Evolutionary conservation across 2,329 filamentous ascomycete genomes (phyloP).

Genomic region (Lecanicillium sp.): DNA sequence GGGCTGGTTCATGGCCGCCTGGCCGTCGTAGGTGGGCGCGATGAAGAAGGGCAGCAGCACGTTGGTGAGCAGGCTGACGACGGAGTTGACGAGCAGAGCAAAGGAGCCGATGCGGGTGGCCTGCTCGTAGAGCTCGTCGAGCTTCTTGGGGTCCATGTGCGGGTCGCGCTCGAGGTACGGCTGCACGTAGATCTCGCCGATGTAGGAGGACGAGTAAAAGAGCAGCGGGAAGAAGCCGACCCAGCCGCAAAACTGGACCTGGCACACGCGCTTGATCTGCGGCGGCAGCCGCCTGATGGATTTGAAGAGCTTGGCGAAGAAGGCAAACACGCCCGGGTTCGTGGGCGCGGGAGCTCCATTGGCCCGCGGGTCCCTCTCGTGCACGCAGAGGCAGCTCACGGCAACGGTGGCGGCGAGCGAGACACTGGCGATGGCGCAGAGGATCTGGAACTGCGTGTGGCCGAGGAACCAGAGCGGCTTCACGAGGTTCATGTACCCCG

Average conservation of each 20-base stretch:
- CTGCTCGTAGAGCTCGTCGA: slow-evolving; percentile 74
- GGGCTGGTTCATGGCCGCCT: slow-evolving; percentile 25
- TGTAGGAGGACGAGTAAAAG: slow-evolving; percentile 91
- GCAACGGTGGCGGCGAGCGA: slow-evolving; percentile 63
- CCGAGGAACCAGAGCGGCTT: slow-evolving; percentile 72
- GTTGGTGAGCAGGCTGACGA: slow-evolving; percentile 76
- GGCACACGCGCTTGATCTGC: slow-evolving; percentile 76
- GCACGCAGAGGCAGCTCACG: slow-evolving; percentile 63
- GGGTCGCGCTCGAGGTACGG: slow-evolving; percentile 73
- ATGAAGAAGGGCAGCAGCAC: slow-evolving; percentile 82
- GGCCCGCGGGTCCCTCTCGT: slow-evolving; percentile 72
- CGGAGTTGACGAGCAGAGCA: slow-evolving; percentile 80
- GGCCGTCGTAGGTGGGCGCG: slow-evolving; percentile 65
- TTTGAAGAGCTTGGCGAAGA: slow-evolving; percentile 72
- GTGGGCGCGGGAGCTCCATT: slow-evolving; percentile 57
- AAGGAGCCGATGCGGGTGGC: slow-evolving; percentile 85
- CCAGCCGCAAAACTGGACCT: slow-evolving; percentile 82
- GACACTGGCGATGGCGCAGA: slow-evolving; percentile 78
- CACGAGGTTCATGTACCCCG: slow-evolving; percentile 77
- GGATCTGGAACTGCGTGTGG: slow-evolving; percentile 84
- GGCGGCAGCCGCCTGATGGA: slow-evolving; percentile 74
- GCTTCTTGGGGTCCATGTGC: slow-evolving; percentile 66
- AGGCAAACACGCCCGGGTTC: slow-evolving; percentile 62
- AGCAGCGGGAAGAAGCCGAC: slow-evolving; percentile 93
- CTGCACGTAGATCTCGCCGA: slow-evolving; percentile 87